Percentiles rank a stretch among this genome's conserved stretches.
These are phyloP conservation scores for Neocallimastix lanati DNA, from an alignment of 192 early-diverging fungal genomes.

Conservation along the genomic window DNA sequence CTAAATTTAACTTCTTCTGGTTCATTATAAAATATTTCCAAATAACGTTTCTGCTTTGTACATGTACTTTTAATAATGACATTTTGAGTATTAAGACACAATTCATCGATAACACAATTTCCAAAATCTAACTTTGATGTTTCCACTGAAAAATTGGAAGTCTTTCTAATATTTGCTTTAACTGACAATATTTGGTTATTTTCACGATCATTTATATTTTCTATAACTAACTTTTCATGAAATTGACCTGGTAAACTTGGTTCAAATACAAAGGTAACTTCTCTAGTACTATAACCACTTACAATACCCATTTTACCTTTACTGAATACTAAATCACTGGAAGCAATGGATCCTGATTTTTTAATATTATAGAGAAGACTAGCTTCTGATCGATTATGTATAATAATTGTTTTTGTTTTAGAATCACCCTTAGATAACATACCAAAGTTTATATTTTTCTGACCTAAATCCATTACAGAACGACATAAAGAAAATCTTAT, in stretches of 20 bases:
- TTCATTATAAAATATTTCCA: constrained; percentile 53
- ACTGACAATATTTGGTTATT: too few relatives aligned
- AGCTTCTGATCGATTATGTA: constrained; percentile 67
- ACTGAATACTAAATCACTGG: constrained; percentile 68
- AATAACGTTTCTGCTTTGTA: constrained; percentile 54
- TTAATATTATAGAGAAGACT: constrained; percentile 77
- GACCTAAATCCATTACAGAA: constrained; percentile 91
- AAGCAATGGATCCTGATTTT: too few relatives aligned
- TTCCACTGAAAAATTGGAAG: too few relatives aligned
- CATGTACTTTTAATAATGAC: too few relatives aligned
- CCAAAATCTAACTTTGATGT: too few relatives aligned
- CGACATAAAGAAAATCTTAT: too few relatives aligned
- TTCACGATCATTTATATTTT: constrained; percentile 74
- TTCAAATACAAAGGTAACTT: constrained; percentile 86
- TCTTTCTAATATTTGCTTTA: too few relatives aligned
- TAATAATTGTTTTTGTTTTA: too few relatives aligned
- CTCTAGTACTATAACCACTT: constrained; percentile 72
- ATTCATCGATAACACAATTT: too few relatives aligned
- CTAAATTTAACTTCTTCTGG: constrained; percentile 46
- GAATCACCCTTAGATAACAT: too few relatives aligned
- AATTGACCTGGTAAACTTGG: too few relatives aligned
- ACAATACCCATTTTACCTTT: constrained; percentile 71
- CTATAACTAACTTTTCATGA: constrained; percentile 66
- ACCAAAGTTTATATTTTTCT: constrained; percentile 97
- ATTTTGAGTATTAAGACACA: too few relatives aligned